A percentile compares a stretch with the other conserved stretches of the same genome.
Evolutionary conservation across 352 stramenopile genomes (phyloP).

Genomic region (Aphanomyces euteiches): DNA sequence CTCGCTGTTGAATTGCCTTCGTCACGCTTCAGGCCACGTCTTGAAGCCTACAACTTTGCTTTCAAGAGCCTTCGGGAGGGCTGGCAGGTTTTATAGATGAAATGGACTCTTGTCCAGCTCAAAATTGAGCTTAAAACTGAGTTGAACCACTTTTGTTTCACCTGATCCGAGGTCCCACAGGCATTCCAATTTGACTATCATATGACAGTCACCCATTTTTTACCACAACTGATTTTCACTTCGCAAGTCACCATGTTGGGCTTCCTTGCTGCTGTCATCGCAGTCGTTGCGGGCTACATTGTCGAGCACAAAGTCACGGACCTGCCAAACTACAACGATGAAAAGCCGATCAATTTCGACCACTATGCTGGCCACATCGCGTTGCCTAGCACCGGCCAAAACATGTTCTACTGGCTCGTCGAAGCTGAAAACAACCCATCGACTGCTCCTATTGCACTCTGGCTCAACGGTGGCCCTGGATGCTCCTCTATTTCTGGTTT

Average conservation of each 20-base stretch:
- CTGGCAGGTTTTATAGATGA: no score
- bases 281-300: constrained; percentile 21
- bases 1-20: no score
- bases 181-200: background rate
- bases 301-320: constrained; percentile 49
- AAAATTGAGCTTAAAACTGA: no score
- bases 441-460: constrained; percentile 79
- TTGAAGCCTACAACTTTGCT: no score
- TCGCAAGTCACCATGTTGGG: background rate
- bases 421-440: constrained; percentile 48
- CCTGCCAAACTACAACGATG: constrained; percentile 45
- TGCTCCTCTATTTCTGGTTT: constrained; percentile 80
- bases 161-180: no score
- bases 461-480: constrained; percentile 89
- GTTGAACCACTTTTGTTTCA: no score
- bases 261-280: constrained; percentile 20
- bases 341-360: constrained; percentile 48
- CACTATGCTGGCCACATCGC: constrained; percentile 64
- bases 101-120: no score
- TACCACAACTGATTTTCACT: background rate
- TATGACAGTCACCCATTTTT: background rate
- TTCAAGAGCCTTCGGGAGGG: no score
- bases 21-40: no score
- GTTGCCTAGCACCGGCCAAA: constrained; percentile 46
- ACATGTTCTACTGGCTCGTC: constrained; percentile 76